Evolutionary conservation across 2,329 filamentous ascomycete genomes (phyloP).

Genomic region (Penicillium sp.): DNA sequence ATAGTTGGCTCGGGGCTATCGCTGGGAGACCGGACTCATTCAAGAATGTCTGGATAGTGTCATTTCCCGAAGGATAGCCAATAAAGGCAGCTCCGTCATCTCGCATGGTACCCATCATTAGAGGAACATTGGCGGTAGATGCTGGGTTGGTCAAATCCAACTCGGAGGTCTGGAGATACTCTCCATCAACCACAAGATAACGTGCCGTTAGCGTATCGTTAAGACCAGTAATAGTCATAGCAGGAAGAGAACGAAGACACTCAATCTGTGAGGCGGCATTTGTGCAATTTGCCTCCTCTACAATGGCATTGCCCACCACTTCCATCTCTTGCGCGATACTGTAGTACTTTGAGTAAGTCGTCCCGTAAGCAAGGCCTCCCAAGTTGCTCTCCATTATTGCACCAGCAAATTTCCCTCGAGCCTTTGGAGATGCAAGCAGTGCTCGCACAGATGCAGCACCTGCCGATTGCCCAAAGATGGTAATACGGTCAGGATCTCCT

Average conservation of each 20-base stretch:
- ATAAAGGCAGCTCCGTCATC: constrained; percentile 45
- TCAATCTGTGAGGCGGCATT: constrained; percentile 42
- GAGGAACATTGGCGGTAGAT: constrained; percentile 18
- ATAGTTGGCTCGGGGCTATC: constrained; percentile 9
- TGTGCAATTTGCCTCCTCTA: constrained; percentile 51
- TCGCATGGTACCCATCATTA: constrained; percentile 21
- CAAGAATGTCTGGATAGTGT: constrained; percentile 48
- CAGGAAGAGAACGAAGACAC: constrained; percentile 40
- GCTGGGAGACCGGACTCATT: constrained; percentile 8
- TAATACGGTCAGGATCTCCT: constrained; percentile 45
- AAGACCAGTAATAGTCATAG: constrained; percentile 9
- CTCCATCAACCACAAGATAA: constrained; percentile 20
- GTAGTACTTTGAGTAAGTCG: constrained; percentile 55
- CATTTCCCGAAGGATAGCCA: constrained; percentile 37
- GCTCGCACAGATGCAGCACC: constrained; percentile 55
- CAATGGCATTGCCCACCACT: constrained; percentile 48
- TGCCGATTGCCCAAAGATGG: constrained; percentile 46
- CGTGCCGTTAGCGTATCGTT: constrained; percentile 9
- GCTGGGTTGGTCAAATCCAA: constrained; percentile 10
- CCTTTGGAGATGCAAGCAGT: constrained; percentile 35
- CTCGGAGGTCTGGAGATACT: constrained; percentile 15
- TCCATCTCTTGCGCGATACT: constrained; percentile 51
- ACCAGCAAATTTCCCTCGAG: constrained; percentile 16
- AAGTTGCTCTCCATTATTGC: constrained; percentile 40
- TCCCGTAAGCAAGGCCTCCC: constrained; percentile 55